Conservation (phyloP, 1,284 basidiomycete genomes). For the Dichomitus squalens region DNA sequence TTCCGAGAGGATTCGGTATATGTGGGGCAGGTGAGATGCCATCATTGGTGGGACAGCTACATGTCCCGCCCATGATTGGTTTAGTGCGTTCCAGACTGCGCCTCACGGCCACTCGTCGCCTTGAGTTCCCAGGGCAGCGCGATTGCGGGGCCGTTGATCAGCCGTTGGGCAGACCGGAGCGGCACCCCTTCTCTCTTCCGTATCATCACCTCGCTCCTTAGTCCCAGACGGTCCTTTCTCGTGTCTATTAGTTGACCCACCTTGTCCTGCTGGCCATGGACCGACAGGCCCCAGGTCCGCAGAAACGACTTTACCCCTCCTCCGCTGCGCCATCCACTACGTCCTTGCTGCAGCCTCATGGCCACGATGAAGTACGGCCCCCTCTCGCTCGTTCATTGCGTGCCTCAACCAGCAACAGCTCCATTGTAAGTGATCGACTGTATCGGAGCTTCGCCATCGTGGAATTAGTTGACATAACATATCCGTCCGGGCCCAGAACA, state of each 20-base stretch:
- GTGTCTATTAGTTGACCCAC: not conserved
- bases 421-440: constrained; percentile 1
- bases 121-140: constrained; percentile 6
- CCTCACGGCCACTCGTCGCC: not conserved
- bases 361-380: constrained; percentile 2
- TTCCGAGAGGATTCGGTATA: not conserved
- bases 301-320: not conserved
- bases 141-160: not conserved
- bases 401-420: constrained; percentile 2
- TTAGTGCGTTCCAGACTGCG: not conserved
- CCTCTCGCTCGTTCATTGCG: constrained; percentile 1
- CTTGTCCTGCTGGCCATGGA: constrained; percentile 6
- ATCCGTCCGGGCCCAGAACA: not conserved
- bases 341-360: not conserved
- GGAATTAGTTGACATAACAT: not conserved
- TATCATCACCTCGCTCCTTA: constrained; percentile 1
- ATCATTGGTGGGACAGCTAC: not conserved
- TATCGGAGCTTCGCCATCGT: not conserved
- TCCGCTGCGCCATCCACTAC: constrained; percentile 2
- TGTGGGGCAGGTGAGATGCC: not conserved
- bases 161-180: not conserved
- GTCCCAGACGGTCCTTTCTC: constrained; percentile 3
- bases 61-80: not conserved
- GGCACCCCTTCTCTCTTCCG: not conserved
- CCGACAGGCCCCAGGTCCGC: not conserved